A percentile compares a stretch with the other conserved stretches of the same genome.
Conservation (phyloP, 1,284 basidiomycete species). For the Pyrrhoderma noxium region DNA sequence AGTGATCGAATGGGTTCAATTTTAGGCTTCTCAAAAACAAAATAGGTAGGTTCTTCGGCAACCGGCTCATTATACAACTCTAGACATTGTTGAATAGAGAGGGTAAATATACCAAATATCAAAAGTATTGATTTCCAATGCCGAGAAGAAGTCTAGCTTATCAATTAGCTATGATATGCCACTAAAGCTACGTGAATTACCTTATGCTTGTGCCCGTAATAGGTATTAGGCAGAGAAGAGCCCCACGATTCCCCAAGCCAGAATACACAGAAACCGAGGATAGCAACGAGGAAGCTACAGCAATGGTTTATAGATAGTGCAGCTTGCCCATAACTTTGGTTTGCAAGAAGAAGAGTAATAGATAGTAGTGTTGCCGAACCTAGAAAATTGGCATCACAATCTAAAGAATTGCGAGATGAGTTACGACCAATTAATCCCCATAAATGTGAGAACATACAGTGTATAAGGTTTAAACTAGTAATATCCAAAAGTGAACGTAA, state of each 20-base stretch:
- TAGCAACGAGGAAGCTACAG: conserved; percentile 3
- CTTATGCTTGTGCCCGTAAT: too few species aligned
- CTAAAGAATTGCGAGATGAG: neutral
- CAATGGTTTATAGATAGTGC: conserved; percentile 2
- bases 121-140: too few species aligned
- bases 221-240: too few species aligned
- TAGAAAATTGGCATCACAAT: conserved; percentile 6
- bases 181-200: too few species aligned
- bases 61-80: too few species aligned
- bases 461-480: conserved; percentile 6
- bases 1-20: conserved; percentile 1
- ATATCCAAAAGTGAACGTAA: conserved; percentile 9
- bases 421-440: neutral
- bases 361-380: conserved; percentile 7
- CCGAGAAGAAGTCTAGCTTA: too few species aligned
- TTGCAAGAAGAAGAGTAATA: conserved; percentile 4
- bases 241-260: neutral
- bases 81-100: too few species aligned
- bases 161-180: too few species aligned
- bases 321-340: neutral
- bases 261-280: conserved; percentile 10
- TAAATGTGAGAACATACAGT: neutral
- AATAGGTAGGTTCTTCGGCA: neutral
- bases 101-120: too few species aligned
- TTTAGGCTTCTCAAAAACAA: neutral